A percentile compares a stretch with the other conserved stretches of the same genome.
phyloP scores from a whole-genome alignment of 108 stramenopile genomes.

The Craspedostauros australis region DNA sequence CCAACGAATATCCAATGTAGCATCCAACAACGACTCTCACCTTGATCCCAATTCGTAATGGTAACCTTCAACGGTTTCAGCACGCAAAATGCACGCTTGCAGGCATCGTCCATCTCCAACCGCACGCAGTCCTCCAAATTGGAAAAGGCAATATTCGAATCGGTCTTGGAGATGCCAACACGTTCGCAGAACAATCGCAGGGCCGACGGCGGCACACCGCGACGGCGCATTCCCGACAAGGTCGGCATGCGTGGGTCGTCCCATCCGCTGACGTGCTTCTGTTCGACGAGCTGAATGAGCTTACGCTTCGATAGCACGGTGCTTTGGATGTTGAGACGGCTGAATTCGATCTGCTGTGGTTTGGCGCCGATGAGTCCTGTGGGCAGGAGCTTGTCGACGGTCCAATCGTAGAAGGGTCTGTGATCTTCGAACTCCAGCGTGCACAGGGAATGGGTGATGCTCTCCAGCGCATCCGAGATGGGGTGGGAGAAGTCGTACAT shows the following conservation, averaged over 20 bases:
- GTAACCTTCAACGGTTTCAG: conserved; percentile 81
- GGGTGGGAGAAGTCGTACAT: conserved; percentile 95
- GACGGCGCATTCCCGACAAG: conserved; percentile 74
- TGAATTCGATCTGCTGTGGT: conserved; percentile 91
- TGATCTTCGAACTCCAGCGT: conserved; percentile 93
- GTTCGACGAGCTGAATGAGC: conserved; percentile 80
- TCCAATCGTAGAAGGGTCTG: conserved; percentile 91
- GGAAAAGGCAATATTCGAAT: conserved; percentile 79
- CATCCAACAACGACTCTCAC: neutral
- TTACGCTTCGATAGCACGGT: conserved; percentile 87
- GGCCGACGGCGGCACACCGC: conserved; percentile 82
- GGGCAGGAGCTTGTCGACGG: conserved; percentile 64
- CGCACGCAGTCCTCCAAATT: conserved; percentile 82
- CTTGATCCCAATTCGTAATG: conserved; percentile 71
- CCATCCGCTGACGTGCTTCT: conserved; percentile 75
- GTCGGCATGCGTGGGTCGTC: conserved; percentile 87
- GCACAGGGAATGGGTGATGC: conserved; percentile 87
- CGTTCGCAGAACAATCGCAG: conserved; percentile 84
- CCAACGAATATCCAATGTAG: neutral
- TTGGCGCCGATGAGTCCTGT: conserved; percentile 46
- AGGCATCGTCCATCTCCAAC: conserved; percentile 74
- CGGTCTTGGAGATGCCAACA: conserved; percentile 86
- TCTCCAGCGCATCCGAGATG: conserved; percentile 86
- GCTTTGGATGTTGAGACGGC: conserved; percentile 84
- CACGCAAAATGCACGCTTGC: conserved; percentile 74